Percentiles rank a stretch among this genome's conserved stretches.
Evolutionary conservation across 257 asterid species (phyloP).

Genomic region (Anisodus acutangulus): DNA sequence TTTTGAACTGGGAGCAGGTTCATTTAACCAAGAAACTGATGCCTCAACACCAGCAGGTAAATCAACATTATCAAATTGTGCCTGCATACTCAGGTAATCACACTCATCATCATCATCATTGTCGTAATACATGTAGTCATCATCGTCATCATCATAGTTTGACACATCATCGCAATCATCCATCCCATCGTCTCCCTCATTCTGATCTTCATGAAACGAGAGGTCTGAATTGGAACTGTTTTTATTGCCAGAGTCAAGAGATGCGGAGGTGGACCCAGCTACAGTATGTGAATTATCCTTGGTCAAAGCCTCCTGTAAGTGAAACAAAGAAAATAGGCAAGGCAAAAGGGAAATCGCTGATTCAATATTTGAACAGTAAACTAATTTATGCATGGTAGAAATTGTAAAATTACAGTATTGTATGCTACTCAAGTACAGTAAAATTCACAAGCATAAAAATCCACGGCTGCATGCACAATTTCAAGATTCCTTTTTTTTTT

Average conservation of each 20-base stretch:
- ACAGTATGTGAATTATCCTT: constrained; percentile 39
- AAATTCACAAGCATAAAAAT: not conserved
- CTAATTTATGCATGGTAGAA: constrained; percentile 1
- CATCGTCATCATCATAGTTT: constrained; percentile 41
- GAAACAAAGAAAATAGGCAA: not conserved
- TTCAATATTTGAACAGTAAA: not conserved
- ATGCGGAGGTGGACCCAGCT: constrained; percentile 45
- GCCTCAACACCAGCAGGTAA: constrained; percentile 74
- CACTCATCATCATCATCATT: constrained; percentile 37
- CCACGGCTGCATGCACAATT: not conserved
- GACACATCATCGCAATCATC: constrained; percentile 36
- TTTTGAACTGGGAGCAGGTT: constrained; percentile 36
- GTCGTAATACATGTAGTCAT: constrained; percentile 27
- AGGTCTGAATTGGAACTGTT: constrained; percentile 45
- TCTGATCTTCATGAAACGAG: constrained; percentile 46
- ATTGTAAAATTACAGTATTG: not conserved
- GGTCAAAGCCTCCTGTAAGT: constrained; percentile 43
- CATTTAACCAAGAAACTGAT: constrained; percentile 53
- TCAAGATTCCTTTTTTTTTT: not conserved
- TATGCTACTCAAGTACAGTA: not conserved
- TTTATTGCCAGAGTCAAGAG: constrained; percentile 38
- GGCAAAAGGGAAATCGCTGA: not conserved
- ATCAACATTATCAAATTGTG: constrained; percentile 64
- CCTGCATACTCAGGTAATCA: constrained; percentile 54
- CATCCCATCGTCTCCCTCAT: constrained; percentile 31